Evolutionary conservation across 176 grass and related monocot species (phyloP), one percentile per base, ranked within the genome.

Genomic region (Musa itinerans): DNA sequence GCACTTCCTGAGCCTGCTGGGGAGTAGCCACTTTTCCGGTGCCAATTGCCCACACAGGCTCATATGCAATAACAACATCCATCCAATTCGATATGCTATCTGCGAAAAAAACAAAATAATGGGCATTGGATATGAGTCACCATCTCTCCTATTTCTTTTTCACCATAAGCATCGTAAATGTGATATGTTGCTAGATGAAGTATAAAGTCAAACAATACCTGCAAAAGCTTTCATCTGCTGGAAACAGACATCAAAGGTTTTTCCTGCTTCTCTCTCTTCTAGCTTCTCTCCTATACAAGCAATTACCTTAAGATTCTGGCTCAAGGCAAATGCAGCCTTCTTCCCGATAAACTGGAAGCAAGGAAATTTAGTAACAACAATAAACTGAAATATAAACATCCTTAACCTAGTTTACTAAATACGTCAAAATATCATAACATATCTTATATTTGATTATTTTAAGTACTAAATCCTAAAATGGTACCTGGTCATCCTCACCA

Each of bases 1-100:
- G 95, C 69, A 99, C 91, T 83, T 99, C 95, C 79, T 94, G 95
- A 78, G 95, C 91, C 79, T 94, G 95, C 65, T 94, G 84, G 12
- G 95, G 95, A 81, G 76, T 84, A 57, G 95, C 95, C 50, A 99
- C 95, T 76, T 99, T 99, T 62, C 95, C 95, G 0, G 91, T 94
- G 78, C 95, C 89, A 84, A 99, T 99, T 76, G 95, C 95, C 95
- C 95, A 99, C 27, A 99, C 95, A 68, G 95, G 95, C 83, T 99
- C 95, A 24, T 99, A 99, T 10, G 95, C 91, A 79, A 99, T 92
- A 11, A 99, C 95, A 53, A 99, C 91, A 58, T 99, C 71, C 21
- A 62, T 57, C 95, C 95, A 99, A 82, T 86, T 83, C 55, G 91
- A 81, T 56, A 99, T 80, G 74, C 63, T 94, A 77, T 94, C 95